Evolutionary conservation across 768 basidiomycete genomes (phyloP), one percentile per base, ranked within the genome.

Genomic region (Rhizopogon sp.): DNA sequence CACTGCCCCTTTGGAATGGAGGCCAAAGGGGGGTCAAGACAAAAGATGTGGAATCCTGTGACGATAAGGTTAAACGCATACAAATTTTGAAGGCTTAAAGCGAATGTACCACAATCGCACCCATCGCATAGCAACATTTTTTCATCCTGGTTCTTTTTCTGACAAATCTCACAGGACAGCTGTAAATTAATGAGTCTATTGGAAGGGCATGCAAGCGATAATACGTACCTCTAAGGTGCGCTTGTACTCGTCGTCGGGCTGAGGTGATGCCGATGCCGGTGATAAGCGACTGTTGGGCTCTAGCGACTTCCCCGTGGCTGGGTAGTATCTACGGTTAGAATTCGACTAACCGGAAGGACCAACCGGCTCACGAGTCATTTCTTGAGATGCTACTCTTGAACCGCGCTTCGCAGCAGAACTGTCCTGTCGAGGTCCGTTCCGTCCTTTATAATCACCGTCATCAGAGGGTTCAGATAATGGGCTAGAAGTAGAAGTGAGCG

Each of bases 21-120:
- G 8, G 79, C 72, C 52, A 98, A 74, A 17, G 95, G 95, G 11
- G 97, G 97, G 65, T 93, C 89, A 55, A 99, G 85, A 68, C 97
- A 99, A 69, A 90, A 93, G 75, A 90, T 97, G 72, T 99, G 97
- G 73, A 93, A 99, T 4, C 96, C 93, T 95, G 56, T 54, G 39
- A 56, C 54, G 53, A 58, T 55, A 58, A 56, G 62, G 58, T 58
- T 57, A 59, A 50, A 29, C 39, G 52, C 41, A 39, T 41, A 43
- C 14, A 20, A 41, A 40, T 56, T 52, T 43, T 52, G 39, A 62
- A 57, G 20, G 45, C 47, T 9, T 56, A 39, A 54, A 59, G 60
- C 51, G 51, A 61, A 71, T 64, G 29, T 62, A 88, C 88, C 90
- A 58, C 84, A 81, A 70, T 92, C 90, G 68, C 90, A 93, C 22